A percentile compares a stretch with the other conserved stretches of the same genome.
These are phyloP conservation scores for Mucor ambiguus DNA, from an alignment of 371 early-diverging fungal species.

Conservation along the genomic window DNA sequence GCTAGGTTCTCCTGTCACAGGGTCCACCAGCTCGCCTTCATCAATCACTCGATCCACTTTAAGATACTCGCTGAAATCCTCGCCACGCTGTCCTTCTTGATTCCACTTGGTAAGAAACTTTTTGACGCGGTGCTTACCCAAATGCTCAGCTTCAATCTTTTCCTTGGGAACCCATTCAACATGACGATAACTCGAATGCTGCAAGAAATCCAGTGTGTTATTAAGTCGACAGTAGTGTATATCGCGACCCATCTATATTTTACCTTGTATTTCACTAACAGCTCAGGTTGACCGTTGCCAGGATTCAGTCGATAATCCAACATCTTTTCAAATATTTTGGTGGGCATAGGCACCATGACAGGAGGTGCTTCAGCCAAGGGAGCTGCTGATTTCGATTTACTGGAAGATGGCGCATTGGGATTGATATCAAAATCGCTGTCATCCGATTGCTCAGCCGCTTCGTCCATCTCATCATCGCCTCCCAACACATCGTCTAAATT, in stretches of 20 bases:
- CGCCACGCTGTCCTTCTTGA: slow-evolving; percentile 42
- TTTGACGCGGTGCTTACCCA: slow-evolving; percentile 74
- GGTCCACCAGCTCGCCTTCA: slow-evolving; percentile 71
- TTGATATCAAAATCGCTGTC: slow-evolving; percentile 12
- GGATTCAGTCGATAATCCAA: slow-evolving; percentile 55
- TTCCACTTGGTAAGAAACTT: slow-evolving; percentile 70
- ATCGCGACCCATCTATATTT: too few relatives aligned
- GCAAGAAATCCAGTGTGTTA: too few relatives aligned
- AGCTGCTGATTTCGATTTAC: slow-evolving; percentile 3
- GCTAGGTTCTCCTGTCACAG: slow-evolving; percentile 49
- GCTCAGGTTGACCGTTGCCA: slow-evolving; percentile 33
- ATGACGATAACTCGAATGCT: slow-evolving; percentile 69
- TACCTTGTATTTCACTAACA: slow-evolving; percentile 76
- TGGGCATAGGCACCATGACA: slow-evolving; percentile 68
- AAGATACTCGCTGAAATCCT: slow-evolving; percentile 52
- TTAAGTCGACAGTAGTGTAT: too few relatives aligned
- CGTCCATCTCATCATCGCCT: slow-evolving; percentile 12
- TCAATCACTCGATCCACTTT: slow-evolving; percentile 79
- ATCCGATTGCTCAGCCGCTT: slow-evolving; percentile 5
- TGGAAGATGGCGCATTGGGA: background rate
- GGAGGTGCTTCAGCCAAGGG: slow-evolving; percentile 16
- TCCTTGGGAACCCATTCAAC: slow-evolving; percentile 77
- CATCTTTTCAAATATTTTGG: slow-evolving; percentile 57
- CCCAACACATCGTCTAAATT: slow-evolving; percentile 8
- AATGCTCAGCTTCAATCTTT: slow-evolving; percentile 64